Evolutionary conservation across 306 rosid genomes (phyloP), one percentile per base, ranked within the genome.

Genomic region (Ammopiptanthus mongolicus): DNA sequence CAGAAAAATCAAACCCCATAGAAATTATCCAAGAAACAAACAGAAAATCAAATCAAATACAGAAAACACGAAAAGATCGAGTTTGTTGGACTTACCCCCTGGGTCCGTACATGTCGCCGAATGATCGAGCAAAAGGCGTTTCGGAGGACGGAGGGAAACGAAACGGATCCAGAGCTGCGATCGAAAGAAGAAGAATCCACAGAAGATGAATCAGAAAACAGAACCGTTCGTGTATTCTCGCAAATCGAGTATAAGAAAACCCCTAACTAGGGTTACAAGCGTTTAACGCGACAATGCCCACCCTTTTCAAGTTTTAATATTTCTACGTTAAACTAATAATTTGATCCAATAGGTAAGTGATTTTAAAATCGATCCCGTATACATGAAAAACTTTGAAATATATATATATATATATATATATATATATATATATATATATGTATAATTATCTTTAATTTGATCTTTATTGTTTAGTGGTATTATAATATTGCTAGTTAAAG

Each of bases 161-260:
- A 73, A 78, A 73, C 19, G 82, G 80, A 66, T 82, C 86, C 86
- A 82, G 76, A 65, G 73, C 69, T 81, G 51, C 78, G 71, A 71
- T 31, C 19, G 37, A 39, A 8, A 29, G 62, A 23, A 31, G 36
- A 53, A 52, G 8, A 28, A 23, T 47, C 52, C 12, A 22, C 64
- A 5, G 46, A 9, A n/a, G 60, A 18, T 17, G 28, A 77, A 57
- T 46, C 37, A 18, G 8, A 13, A 21, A 39, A 18, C 10, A 52
- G 57, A 7, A 36, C 42, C 42, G 42, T 36, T 8, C 42, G 1
- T 36, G 42, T 36, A 11, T 36, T 6, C 10, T 6, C 8, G 42
- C 2, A 36, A 60, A 31, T 57, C 13, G 68, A 41, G 29, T 28
- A 12, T 25, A 36, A 14, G 47, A 61, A 65, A 80, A 80, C 84